Evolutionary conservation across 805 yeast species (phyloP).

Genomic region (Sungouiella thailandica): DNA sequence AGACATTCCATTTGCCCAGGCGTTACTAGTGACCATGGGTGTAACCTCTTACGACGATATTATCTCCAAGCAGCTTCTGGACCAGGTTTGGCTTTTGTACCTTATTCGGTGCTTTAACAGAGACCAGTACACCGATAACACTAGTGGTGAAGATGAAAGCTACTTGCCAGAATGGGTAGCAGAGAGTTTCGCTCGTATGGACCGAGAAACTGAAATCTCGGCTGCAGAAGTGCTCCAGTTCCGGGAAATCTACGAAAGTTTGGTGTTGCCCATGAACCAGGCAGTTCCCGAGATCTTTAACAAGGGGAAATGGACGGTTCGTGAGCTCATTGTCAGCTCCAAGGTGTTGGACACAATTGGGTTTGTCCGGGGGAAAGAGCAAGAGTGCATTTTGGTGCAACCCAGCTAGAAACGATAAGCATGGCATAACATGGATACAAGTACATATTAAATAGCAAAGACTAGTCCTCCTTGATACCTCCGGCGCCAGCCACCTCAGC

Average conservation of each 20-base stretch:
- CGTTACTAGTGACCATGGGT: conserved; percentile 55
- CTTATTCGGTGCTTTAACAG: conserved; percentile 54
- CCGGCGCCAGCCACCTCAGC: conserved; percentile 85
- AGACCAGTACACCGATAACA: conserved; percentile 18
- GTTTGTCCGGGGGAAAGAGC: conserved; percentile 42
- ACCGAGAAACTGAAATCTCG: conserved; percentile 35
- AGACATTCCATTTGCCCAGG: conserved; percentile 49
- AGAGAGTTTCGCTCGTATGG: conserved; percentile 32
- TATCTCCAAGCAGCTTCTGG: conserved; percentile 42
- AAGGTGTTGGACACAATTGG: conserved; percentile 47
- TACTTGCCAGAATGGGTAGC: conserved; percentile 50
- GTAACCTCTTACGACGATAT: conserved; percentile 50
- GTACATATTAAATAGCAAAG: not conserved
- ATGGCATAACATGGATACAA: too few species aligned
- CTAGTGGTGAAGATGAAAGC: conserved; percentile 25
- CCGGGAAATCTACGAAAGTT: conserved; percentile 47
- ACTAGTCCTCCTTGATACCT: conserved; percentile 82
- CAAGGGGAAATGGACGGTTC: conserved; percentile 45
- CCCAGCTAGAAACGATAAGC: too few species aligned
- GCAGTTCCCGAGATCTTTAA: conserved; percentile 56
- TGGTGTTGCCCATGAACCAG: conserved; percentile 44
- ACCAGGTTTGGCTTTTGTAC: conserved; percentile 59
- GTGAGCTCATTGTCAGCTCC: conserved; percentile 47
- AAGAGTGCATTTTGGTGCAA: conserved; percentile 39
- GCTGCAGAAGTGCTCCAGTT: conserved; percentile 53